Evolutionary conservation across 371 early-diverging fungal species (phyloP), one percentile per base, ranked within the genome.

Genomic region (Nematocida parisii): DNA sequence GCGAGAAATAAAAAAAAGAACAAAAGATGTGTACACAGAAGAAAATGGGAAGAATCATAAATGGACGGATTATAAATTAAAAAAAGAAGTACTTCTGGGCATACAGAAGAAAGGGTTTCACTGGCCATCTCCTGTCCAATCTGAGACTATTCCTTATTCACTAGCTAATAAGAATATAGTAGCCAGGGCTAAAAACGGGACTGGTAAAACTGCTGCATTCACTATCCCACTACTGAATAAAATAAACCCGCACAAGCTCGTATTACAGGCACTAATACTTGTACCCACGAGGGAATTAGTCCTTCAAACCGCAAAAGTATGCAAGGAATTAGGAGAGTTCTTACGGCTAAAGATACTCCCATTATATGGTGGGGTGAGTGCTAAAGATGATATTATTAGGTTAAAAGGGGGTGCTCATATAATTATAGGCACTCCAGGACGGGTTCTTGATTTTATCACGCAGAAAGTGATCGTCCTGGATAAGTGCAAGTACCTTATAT

Each of bases 201-300:
- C 96, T 0, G 98, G 97, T 58, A 98, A 98, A 86, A 95, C 98
- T 0, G 96, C 94, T 20, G 95, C 95, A 0, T 96, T 93, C 54
- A 7, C 74, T 9, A 94, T 97, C 72, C 95, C 95, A 5, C 90
- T 93, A 0, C 89, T 96, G 66, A 94, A 96, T 85, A 95, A 93
- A 88, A 90, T 94, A 75, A 90, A 93, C 86, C 88, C 89, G 18
- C 89, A 90, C 62, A 90, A 91, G 74, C 87, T 89, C 52, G 89
- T 90, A 73, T 90, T 94, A 83, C 94, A 94, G 87, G 90, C 90
- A 5, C 46, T 84, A 9, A 83, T 97, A 61, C 87, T 97, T 39
- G 96, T 95, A 4, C 98, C 98, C 3, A 95, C 96, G 0, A 89
- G 93, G 66, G 98, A 97, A 86, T 89, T 96, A 46, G 93, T 95